Evolutionary conservation across 2,329 filamentous ascomycete genomes (phyloP).

Genomic region (Ophiostoma australiae): DNA sequence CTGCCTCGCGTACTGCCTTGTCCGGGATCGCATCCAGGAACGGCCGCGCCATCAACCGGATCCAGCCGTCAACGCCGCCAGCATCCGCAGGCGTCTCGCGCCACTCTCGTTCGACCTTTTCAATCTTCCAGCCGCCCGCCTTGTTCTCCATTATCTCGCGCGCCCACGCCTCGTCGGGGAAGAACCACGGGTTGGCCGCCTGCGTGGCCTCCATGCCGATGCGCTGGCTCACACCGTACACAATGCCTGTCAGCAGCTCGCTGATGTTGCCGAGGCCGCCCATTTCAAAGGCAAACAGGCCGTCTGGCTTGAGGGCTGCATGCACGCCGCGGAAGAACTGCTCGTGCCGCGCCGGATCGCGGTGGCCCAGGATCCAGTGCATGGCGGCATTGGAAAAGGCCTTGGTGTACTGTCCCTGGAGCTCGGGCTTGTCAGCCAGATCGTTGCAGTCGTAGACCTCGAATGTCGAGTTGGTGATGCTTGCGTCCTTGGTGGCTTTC

Average conservation of each 20-base stretch:
- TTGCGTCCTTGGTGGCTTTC: constrained; percentile 37
- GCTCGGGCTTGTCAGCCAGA: constrained; percentile 34
- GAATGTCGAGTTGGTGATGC: constrained; percentile 40
- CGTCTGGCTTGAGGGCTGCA: constrained; percentile 50
- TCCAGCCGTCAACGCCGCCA: constrained; percentile 62
- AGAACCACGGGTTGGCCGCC: constrained; percentile 63
- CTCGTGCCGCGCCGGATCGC: constrained; percentile 38
- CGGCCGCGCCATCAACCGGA: constrained; percentile 57
- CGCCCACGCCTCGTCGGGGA: constrained; percentile 61
- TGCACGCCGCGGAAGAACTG: constrained; percentile 52
- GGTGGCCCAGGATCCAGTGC: constrained; percentile 57
- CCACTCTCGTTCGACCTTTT: constrained; percentile 58
- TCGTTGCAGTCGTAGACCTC: constrained; percentile 46
- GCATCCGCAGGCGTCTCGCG: constrained; percentile 55
- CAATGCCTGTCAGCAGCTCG: constrained; percentile 56
- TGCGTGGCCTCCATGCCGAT: constrained; percentile 46
- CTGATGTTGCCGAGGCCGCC: constrained; percentile 64
- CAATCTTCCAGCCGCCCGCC: constrained; percentile 46
- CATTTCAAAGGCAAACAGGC: constrained; percentile 63
- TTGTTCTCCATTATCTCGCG: constrained; percentile 38
- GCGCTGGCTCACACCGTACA: constrained; percentile 49
- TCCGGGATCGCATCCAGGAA: constrained; percentile 52
- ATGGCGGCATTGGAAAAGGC: constrained; percentile 63
- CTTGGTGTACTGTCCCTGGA: constrained; percentile 46
- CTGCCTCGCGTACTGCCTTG: constrained; percentile 45